A percentile compares a stretch with the other conserved stretches of the same genome.
Evolutionary conservation across 805 yeast genomes (phyloP).

Genomic region (Yarrowia alimentaria): DNA sequence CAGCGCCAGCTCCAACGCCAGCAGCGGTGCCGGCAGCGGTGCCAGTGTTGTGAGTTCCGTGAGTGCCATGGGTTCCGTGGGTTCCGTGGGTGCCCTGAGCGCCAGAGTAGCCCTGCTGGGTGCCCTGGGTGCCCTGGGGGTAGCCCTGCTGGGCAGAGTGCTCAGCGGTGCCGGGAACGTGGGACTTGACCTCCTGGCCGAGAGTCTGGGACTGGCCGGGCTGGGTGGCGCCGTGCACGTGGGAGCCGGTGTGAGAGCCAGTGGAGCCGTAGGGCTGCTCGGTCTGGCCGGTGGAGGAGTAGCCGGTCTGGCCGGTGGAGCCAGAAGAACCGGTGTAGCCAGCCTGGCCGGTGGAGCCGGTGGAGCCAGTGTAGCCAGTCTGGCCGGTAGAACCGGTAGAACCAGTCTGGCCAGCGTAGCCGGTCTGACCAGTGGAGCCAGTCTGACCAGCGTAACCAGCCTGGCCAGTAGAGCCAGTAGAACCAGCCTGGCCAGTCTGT

Average conservation of each 20-base stretch:
- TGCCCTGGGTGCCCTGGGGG: no score
- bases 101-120: no score
- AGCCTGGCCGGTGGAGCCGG: conserved; percentile 13
- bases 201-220: conserved; percentile 11
- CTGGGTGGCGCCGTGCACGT: conserved; percentile 17
- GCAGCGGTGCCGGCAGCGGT: conserved; percentile 1
- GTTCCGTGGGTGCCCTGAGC: no score
- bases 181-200: conserved; percentile 10
- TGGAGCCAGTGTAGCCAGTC: conserved; percentile 11
- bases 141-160: conserved; percentile 3
- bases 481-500: conserved; percentile 5
- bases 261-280: conserved; percentile 12
- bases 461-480: conserved; percentile 4
- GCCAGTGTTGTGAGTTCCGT: conserved; percentile 11
- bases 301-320: not conserved
- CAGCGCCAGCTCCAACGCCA: conserved; percentile 23
- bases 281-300: conserved; percentile 6
- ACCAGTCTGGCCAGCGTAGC: not conserved
- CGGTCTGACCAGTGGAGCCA: not conserved
- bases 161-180: conserved; percentile 18
- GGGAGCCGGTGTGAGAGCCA: not conserved
- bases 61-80: no score
- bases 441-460: not conserved
- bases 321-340: not conserved
- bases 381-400: conserved; percentile 5